Evolutionary conservation across 1,284 basidiomycete genomes (phyloP), one percentile per base, ranked within the genome.

Genomic region (Irpex sp.): DNA sequence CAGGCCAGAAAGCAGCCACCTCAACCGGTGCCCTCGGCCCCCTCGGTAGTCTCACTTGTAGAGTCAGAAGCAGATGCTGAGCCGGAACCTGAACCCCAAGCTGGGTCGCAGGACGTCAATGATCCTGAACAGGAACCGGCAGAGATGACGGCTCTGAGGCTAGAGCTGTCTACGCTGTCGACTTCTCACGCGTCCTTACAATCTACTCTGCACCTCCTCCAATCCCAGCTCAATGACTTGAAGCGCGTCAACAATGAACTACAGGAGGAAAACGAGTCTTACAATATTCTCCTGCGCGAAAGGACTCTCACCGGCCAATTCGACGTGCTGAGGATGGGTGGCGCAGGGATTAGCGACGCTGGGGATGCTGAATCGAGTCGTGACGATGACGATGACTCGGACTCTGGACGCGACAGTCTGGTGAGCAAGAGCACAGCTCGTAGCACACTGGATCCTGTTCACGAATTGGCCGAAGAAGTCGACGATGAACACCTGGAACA

Each of bases 191-290:
- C 84, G 1, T 93, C 91, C 17, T 75, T 93, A 17, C 92, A 93
- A 70, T 91, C 84, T 64, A 93, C 91, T 37, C 79, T 93, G 11
- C 79, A 86, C 44, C 83, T 92, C 48, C 78, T 93, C 51, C 91
- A 93, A 74, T 84, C 85, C 1, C 91, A 93, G 70, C 81, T 93
- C 3, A 79, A 87, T 40, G 91, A 93, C 68, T 75, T 93, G 59
- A 90, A 92, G 74, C 80, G 92, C 62, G 91, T 93, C 67, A 93
- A 93, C 72, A 84, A 88, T 68, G 87, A 90, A 65, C 72, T 93
- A 49, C 91, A 93, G 74, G 95, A 97, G 73, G 95, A 97, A 71
- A 97, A 97, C 75, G 94, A 97, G 76, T 92, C 92, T 57, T 98
- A 94, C 79, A 94, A 96, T 82, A 93, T 95, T 65, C 82, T 98